Percentiles rank a stretch among this genome's conserved stretches.
These are phyloP conservation scores for Tricholoma hemisulphureum DNA, from an alignment of 768 basidiomycete genomes.

Conservation along the genomic window DNA sequence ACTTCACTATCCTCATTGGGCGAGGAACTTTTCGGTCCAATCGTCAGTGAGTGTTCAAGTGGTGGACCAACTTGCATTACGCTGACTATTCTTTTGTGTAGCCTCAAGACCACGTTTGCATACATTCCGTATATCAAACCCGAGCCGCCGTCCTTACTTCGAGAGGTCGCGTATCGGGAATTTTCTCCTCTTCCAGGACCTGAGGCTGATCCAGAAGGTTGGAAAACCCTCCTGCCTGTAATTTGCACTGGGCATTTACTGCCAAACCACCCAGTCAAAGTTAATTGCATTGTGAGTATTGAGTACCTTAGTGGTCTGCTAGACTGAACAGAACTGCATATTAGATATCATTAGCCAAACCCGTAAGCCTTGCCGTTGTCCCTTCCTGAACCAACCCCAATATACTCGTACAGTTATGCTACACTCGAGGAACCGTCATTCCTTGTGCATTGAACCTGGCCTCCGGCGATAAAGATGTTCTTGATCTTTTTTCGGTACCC, in stretches of 20 bases:
- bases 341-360: neutral
- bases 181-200: constrained; percentile 30
- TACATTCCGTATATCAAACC: constrained; percentile 34
- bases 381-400: neutral
- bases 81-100: neutral
- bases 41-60: constrained; percentile 31
- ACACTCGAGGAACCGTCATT: constrained; percentile 48
- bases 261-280: neutral
- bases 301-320: neutral
- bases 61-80: neutral
- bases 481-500: constrained; percentile 46
- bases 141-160: constrained; percentile 28
- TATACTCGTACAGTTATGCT: constrained; percentile 34
- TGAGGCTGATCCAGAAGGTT: constrained; percentile 34
- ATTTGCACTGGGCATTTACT: constrained; percentile 21
- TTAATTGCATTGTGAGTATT: constrained; percentile 1
- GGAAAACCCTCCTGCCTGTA: constrained; percentile 26
- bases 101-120: constrained; percentile 9
- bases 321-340: neutral
- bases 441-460: constrained; percentile 46
- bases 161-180: constrained; percentile 35
- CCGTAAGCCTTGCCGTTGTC: neutral
- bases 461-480: constrained; percentile 34
- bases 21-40: constrained; percentile 38
- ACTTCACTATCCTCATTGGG: constrained; percentile 35